Evolutionary conservation across 2,329 filamentous ascomycete species (phyloP).

Genomic region (Penicillium sp.): DNA sequence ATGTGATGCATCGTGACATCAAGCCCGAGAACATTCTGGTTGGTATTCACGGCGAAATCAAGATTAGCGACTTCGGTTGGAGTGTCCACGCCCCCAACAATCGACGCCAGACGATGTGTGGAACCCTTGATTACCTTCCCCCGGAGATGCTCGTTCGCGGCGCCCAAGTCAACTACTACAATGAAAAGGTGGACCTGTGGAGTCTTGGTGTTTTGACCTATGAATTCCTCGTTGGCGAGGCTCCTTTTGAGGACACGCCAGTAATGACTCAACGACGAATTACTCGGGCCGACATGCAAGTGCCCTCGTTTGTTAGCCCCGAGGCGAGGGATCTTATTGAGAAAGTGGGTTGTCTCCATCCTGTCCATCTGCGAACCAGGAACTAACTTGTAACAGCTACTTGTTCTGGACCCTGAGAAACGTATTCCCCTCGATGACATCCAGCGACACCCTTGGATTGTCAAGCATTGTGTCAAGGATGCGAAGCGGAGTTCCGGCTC

Average conservation of each 20-base stretch:
- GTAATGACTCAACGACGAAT: slow-evolving; percentile 93
- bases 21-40: slow-evolving; percentile 97
- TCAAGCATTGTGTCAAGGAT: slow-evolving; percentile 76
- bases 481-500: slow-evolving; percentile 40
- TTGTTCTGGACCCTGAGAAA: slow-evolving; percentile 91
- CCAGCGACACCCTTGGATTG: slow-evolving; percentile 86
- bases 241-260: slow-evolving; percentile 92
- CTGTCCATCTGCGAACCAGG: neutral
- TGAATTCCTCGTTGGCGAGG: slow-evolving; percentile 92
- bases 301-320: slow-evolving; percentile 81
- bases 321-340: slow-evolving; percentile 93
- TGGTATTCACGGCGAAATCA: slow-evolving; percentile 95
- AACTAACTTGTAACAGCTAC: slow-evolving; percentile 51
- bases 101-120: slow-evolving; percentile 88
- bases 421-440: slow-evolving; percentile 84
- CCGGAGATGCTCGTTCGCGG: slow-evolving; percentile 93
- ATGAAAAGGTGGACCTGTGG: slow-evolving; percentile 95
- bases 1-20: slow-evolving; percentile 95
- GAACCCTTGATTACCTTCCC: slow-evolving; percentile 92
- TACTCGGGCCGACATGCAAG: slow-evolving; percentile 79
- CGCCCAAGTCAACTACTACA: slow-evolving; percentile 78
- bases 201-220: slow-evolving; percentile 91
- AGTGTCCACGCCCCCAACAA: slow-evolving; percentile 96
- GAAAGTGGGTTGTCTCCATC: slow-evolving; percentile 50
- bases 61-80: slow-evolving; percentile 98